phyloP scores from a whole-genome alignment of 495 filamentous ascomycete species.

The Aspergillus steynii region DNA sequence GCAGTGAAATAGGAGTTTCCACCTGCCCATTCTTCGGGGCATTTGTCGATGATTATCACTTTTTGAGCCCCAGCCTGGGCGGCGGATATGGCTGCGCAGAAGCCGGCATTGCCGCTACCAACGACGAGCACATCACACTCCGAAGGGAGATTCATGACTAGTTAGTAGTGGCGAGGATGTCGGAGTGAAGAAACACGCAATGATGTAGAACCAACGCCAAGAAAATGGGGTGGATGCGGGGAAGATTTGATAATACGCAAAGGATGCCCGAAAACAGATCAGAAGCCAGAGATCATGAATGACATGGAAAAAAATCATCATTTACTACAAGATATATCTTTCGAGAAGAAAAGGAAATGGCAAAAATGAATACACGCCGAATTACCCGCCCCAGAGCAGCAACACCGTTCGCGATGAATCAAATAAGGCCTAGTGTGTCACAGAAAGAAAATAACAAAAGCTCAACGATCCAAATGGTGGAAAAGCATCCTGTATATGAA shows the following conservation, averaged over 20 bases:
- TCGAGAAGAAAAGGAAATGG: background rate
- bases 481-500: conserved; percentile 7
- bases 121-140: conserved; percentile 53
- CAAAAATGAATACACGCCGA: conserved; percentile 20
- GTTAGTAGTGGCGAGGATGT: background rate
- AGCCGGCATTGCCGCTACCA: conserved; percentile 60
- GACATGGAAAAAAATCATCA: conserved; percentile 3
- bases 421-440: conserved; percentile 11
- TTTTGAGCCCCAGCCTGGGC: conserved; percentile 30
- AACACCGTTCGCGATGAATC: conserved; percentile 20
- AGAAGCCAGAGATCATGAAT: background rate
- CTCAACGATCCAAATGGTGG: conserved; percentile 22
- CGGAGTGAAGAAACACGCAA: background rate
- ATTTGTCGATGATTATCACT: conserved; percentile 55
- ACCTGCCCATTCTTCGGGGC: conserved; percentile 52
- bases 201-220: background rate
- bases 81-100: conserved; percentile 54
- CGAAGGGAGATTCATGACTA: conserved; percentile 4
- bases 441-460: conserved; percentile 17
- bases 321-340: conserved; percentile 11
- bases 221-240: background rate
- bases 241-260: background rate
- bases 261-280: background rate
- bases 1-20: conserved; percentile 62
- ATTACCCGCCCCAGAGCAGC: conserved; percentile 11